Evolutionary conservation across 1,284 basidiomycete genomes (phyloP), one percentile per base, ranked within the genome.

Genomic region (Tilletiopsis washingtonensis): DNA sequence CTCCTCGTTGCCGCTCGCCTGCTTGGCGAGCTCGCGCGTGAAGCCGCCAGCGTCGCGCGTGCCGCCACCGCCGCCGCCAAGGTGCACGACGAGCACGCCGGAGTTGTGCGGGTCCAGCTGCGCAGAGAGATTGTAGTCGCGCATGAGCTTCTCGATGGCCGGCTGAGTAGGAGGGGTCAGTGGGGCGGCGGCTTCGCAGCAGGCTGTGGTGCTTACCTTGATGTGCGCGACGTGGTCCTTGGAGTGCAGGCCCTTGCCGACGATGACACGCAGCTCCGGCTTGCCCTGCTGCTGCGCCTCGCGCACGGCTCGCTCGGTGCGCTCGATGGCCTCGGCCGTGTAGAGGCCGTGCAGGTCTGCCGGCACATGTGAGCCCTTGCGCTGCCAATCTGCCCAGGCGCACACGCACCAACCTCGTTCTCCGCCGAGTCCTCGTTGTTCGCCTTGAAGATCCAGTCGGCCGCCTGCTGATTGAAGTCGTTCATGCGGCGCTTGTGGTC

Each of bases 341-440:
- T 88, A 94, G 5, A 98, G 76, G 1, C 89, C 90, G 69, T 93
- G 89, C 37, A 98, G 77, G 74, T 98, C 87, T n/a, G 15, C 9
- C n/a, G 9, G 7, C 7, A 39, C 9, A 34, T 34, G 29, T 34
- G n/a, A 9, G 29, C 29, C 9, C 29, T 34, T 34, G 29, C 12
- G n/a, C 15, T 39, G 37, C 20, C 7, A 21, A 21, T 9, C 7
- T 39, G 5, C 7, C 6, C 29, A 39, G 37, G 9, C 9, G 32
- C 7, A 20, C 4, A 45, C 43, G 17, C 43, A 45, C 43, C 54
- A 20, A 58, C 44, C 45, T 56, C 54, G 39, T 52, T 40, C 17
- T 45, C 32, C 7, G 36, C 40, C 17, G 34, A 38, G 29, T 58
- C 56, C 21, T 54, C 38, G 40, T 54, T 41, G 40, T 57, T 57